Evolutionary conservation across 805 yeast genomes (phyloP).

Genomic region (Suhomyces kilbournensis): DNA sequence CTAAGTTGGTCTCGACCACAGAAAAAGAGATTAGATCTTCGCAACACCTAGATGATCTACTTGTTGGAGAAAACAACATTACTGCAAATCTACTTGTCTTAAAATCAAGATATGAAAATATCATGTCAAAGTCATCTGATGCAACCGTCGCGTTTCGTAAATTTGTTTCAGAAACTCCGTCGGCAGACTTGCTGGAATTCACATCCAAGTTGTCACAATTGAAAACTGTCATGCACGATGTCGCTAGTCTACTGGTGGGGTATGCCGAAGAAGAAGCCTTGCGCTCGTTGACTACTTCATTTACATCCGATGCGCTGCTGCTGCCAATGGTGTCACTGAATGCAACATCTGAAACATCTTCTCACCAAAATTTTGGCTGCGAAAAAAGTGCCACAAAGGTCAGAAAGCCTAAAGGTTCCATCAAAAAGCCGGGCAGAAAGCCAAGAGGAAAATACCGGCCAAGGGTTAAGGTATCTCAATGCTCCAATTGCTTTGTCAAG

Average conservation of each 20-base stretch:
- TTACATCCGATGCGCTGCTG: neutral
- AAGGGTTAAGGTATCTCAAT: neutral
- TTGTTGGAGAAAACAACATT: neutral
- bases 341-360: neutral
- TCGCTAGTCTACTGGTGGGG: neutral
- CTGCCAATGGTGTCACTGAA: neutral
- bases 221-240: neutral
- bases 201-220: neutral
- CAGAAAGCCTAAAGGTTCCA: neutral
- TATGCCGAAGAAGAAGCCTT: neutral
- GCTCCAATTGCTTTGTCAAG: slow-evolving; percentile 63
- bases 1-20: neutral
- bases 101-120: neutral
- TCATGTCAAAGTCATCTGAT: neutral
- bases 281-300: neutral
- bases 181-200: neutral
- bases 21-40: neutral
- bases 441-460: neutral
- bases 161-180: neutral
- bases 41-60: neutral
- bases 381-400: neutral
- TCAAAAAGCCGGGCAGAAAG: neutral
- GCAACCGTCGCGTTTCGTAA: slow-evolving; percentile 2
- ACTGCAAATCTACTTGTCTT: neutral
- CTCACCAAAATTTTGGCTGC: neutral